Percentiles rank a stretch among this genome's conserved stretches.
phyloP scores from a whole-genome alignment of 2,329 filamentous ascomycete genomes.

The Cryphonectria naterciae region DNA sequence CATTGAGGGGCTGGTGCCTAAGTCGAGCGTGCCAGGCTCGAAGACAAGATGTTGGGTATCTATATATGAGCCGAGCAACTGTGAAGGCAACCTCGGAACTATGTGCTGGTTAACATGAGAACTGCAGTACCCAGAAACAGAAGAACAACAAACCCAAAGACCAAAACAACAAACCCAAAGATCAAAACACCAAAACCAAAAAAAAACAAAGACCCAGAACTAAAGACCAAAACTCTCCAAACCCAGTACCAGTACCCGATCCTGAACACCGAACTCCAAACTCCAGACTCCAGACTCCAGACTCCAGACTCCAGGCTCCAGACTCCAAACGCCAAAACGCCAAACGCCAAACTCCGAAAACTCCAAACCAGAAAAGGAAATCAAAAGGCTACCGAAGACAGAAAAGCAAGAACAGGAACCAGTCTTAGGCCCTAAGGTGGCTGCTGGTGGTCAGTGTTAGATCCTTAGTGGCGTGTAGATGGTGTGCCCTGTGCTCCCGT shows the following conservation, averaged over 20 bases:
- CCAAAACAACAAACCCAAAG: neutral
- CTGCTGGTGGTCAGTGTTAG: neutral
- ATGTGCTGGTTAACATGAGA: neutral
- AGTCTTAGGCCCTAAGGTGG: neutral
- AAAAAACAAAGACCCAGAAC: too few species aligned
- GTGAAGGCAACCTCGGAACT: neutral
- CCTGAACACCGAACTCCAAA: neutral
- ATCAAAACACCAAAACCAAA: neutral
- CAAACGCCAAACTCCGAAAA: too few species aligned
- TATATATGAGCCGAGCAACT: constrained; percentile 1
- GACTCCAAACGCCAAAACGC: neutral
- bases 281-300: neutral
- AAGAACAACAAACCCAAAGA: neutral
- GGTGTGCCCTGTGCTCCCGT: neutral
- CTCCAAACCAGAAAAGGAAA: neutral
- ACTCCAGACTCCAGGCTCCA: too few species aligned
- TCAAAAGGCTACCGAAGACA: neutral
- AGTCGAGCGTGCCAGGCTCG: neutral
- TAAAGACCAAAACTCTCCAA: neutral
- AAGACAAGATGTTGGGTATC: neutral
- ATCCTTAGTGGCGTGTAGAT: neutral
- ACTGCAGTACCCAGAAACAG: neutral
- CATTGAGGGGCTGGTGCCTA: constrained; percentile 1
- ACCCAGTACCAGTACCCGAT: too few species aligned
- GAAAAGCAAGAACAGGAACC: neutral